phyloP scores from a whole-genome alignment of 192 early-diverging fungal species.

The Funneliformis geosporum region DNA sequence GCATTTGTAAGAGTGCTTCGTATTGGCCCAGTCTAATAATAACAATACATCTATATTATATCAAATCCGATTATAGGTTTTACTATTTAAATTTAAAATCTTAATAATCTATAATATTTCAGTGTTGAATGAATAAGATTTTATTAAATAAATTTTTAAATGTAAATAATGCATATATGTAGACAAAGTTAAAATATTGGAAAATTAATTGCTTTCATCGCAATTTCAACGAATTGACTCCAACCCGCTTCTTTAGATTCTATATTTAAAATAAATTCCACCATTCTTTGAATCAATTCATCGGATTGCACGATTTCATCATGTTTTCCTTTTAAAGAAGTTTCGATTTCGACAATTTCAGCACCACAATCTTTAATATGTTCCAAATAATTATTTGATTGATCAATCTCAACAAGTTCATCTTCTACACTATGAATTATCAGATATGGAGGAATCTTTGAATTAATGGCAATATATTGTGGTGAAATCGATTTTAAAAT shows the following conservation, averaged over 20 bases:
- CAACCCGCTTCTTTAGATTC: not conserved
- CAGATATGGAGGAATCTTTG: constrained; percentile 48
- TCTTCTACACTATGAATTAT: constrained; percentile 71
- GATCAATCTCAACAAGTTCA: constrained; percentile 64
- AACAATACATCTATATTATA: no score
- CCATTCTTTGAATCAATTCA: constrained; percentile 36
- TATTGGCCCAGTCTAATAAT: constrained; percentile 30
- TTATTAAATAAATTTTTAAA: no score
- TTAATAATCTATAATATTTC: no score
- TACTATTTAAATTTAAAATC: no score
- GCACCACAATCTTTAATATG: constrained; percentile 38
- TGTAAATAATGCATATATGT: no score
- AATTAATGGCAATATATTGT: constrained; percentile 27
- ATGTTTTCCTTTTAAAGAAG: constrained; percentile 40
- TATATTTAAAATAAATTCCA: constrained; percentile 35
- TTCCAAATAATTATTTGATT: constrained; percentile 49
- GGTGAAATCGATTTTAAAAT: constrained; percentile 53
- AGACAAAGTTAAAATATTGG: not conserved
- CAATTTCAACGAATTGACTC: not conserved
- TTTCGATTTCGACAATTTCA: constrained; percentile 24
- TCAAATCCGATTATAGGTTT: no score
- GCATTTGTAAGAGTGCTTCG: constrained; percentile 44
- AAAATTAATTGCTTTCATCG: not conserved
- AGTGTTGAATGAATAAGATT: no score
- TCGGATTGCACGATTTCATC: constrained; percentile 38